A percentile compares a stretch with the other conserved stretches of the same genome.
Conservation (phyloP, 306 rosid genomes). For the Corylus heterophylla region DNA sequence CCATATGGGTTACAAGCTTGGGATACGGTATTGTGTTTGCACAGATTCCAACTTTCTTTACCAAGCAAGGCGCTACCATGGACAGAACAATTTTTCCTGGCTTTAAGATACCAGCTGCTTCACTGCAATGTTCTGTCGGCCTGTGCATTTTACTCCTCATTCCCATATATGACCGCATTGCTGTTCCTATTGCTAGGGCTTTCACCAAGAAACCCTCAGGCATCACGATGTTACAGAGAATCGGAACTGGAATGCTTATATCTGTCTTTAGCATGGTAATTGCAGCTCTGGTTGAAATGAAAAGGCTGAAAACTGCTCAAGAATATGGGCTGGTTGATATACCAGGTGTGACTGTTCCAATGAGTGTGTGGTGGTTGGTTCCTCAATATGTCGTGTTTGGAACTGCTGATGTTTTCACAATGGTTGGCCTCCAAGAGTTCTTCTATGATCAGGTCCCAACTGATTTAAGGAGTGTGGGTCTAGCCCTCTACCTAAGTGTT, state of each 20-base stretch:
- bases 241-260: conserved; percentile 60
- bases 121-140: conserved; percentile 48
- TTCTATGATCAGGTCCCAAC: conserved; percentile 74
- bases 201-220: conserved; percentile 58
- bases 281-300: conserved; percentile 61
- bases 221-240: conserved; percentile 68
- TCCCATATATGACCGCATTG: conserved; percentile 55
- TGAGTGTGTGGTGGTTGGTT: conserved; percentile 78
- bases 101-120: conserved; percentile 54
- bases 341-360: conserved; percentile 53
- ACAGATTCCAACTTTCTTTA: conserved; percentile 51
- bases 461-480: conserved; percentile 67
- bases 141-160: conserved; percentile 33
- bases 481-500: conserved; percentile 59
- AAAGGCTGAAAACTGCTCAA: conserved; percentile 57
- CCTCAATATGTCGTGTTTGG: conserved; percentile 67
- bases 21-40: conserved; percentile 40
- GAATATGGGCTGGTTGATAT: conserved; percentile 52
- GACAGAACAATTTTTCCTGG: conserved; percentile 48
- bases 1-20: conserved; percentile 51
- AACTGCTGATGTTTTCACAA: conserved; percentile 50
- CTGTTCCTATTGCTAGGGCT: conserved; percentile 55
- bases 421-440: conserved; percentile 80
- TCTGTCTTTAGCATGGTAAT: conserved; percentile 37
- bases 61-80: conserved; percentile 60